These are phyloP conservation scores for Carex pumila DNA, from an alignment of 176 grass and related monocot species.

Conservation along the genomic window DNA sequence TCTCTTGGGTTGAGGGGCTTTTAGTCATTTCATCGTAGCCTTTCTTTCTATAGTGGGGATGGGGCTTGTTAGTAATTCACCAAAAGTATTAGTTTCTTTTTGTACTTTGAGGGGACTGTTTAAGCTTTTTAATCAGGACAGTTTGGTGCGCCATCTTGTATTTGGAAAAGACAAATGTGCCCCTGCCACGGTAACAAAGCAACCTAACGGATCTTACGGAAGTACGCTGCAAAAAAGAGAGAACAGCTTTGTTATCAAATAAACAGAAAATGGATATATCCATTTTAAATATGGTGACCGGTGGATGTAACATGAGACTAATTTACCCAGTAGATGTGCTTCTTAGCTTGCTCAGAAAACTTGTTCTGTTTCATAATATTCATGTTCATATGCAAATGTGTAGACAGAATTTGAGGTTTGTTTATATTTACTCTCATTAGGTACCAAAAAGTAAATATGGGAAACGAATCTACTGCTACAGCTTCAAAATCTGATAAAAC, in stretches of 20 bases:
- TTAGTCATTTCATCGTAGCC: not conserved
- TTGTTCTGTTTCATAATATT: not conserved
- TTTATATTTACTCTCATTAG: slow-evolving; percentile 12
- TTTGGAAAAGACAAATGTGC: not conserved
- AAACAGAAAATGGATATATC: not conserved
- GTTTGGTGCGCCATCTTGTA: not conserved
- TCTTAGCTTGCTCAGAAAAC: not conserved
- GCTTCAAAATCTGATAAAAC: slow-evolving; percentile 52
- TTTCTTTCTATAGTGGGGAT: not conserved
- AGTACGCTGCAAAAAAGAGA: no score
- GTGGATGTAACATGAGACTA: not conserved
- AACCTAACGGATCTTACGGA: not conserved
- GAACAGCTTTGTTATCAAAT: no score
- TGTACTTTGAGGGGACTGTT: slow-evolving; percentile 4
- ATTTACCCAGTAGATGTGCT: not conserved
- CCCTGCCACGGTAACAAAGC: not conserved
- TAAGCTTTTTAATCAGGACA: slow-evolving; percentile 11
- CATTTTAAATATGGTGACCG: not conserved
- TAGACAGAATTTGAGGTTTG: not conserved
- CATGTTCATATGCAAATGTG: not conserved
- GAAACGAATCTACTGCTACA: slow-evolving; percentile 48
- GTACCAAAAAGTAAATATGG: slow-evolving; percentile 33
- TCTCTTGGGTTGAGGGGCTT: not conserved
- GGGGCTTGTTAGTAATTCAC: slow-evolving; percentile 8
- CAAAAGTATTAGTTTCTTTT: not conserved